These are phyloP conservation scores for Mucor racemosus DNA, from an alignment of 371 early-diverging fungal genomes.

Conservation along the genomic window DNA sequence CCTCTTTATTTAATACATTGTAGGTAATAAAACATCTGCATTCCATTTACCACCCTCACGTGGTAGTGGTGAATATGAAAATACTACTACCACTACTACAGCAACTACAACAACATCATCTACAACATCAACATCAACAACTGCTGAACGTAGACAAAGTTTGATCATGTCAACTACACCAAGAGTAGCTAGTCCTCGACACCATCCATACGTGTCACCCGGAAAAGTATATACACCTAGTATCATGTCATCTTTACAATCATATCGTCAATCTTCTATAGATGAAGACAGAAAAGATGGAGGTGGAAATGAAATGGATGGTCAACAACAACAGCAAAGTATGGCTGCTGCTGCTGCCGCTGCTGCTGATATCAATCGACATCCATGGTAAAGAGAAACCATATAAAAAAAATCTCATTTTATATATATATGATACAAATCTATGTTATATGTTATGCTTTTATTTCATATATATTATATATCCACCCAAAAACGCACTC, in stretches of 20 bases:
- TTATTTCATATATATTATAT: background rate
- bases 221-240: conserved; percentile 19
- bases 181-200: conserved; percentile 18
- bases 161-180: conserved; percentile 7
- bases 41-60: conserved; percentile 25
- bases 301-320: background rate
- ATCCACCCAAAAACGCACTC: background rate
- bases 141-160: conserved; percentile 19
- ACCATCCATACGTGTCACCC: conserved; percentile 29
- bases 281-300: background rate
- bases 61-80: conserved; percentile 19
- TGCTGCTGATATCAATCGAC: background rate
- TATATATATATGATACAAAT: background rate
- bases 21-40: conserved; percentile 15
- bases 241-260: conserved; percentile 24
- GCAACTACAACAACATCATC: background rate
- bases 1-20: background rate
- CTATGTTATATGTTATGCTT: conserved; percentile 6
- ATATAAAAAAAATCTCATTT: background rate
- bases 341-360: background rate
- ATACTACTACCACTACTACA: background rate
- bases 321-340: background rate
- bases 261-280: conserved; percentile 5
- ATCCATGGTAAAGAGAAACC: conserved; percentile 3
- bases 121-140: background rate